phyloP scores from a whole-genome alignment of 2,329 filamentous ascomycete genomes.

The Penicillium sp. region DNA sequence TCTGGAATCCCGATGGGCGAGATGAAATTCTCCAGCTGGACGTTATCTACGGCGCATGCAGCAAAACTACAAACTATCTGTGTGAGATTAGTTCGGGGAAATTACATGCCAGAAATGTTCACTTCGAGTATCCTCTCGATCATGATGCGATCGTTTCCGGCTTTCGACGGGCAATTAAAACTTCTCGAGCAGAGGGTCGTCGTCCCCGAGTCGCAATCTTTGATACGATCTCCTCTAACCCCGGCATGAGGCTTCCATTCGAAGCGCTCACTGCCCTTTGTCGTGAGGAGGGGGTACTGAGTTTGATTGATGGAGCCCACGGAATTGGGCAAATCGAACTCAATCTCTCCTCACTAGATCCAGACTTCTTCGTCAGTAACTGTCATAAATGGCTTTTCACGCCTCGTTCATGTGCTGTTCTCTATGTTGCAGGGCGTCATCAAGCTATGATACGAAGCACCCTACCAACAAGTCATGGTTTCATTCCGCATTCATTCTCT shows the following conservation, averaged over 20 bases:
- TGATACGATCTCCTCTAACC: slow-evolving; percentile 75
- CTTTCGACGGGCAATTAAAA: slow-evolving; percentile 14
- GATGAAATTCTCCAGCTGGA: slow-evolving; percentile 69
- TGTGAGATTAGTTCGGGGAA: slow-evolving; percentile 61
- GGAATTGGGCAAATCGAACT: slow-evolving; percentile 75
- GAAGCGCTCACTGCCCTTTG: slow-evolving; percentile 66
- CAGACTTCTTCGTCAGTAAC: slow-evolving; percentile 82
- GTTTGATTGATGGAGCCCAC: slow-evolving; percentile 78
- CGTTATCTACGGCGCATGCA: slow-evolving; percentile 75
- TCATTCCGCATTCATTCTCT: slow-evolving; percentile 49
- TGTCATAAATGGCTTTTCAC: slow-evolving; percentile 83
- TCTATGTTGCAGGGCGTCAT: slow-evolving; percentile 75
- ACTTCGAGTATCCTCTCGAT: slow-evolving; percentile 67
- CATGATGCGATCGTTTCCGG: slow-evolving; percentile 64
- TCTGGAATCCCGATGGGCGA: slow-evolving; percentile 59
- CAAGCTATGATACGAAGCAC: slow-evolving; percentile 72
- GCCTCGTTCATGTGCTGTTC: slow-evolving; percentile 74
- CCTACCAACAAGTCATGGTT: slow-evolving; percentile 77
- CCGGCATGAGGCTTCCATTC: slow-evolving; percentile 76
- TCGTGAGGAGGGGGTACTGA: slow-evolving; percentile 66
- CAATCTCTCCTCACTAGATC: slow-evolving; percentile 65
- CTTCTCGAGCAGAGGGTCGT: slow-evolving; percentile 10
- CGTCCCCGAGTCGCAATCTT: slow-evolving; percentile 67
- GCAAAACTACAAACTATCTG: slow-evolving; percentile 70
- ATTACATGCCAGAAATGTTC: slow-evolving; percentile 48